Evolutionary conservation across 192 early-diverging fungal species (phyloP), one percentile per base, ranked within the genome.

Genomic region (Coemansia sp.): DNA sequence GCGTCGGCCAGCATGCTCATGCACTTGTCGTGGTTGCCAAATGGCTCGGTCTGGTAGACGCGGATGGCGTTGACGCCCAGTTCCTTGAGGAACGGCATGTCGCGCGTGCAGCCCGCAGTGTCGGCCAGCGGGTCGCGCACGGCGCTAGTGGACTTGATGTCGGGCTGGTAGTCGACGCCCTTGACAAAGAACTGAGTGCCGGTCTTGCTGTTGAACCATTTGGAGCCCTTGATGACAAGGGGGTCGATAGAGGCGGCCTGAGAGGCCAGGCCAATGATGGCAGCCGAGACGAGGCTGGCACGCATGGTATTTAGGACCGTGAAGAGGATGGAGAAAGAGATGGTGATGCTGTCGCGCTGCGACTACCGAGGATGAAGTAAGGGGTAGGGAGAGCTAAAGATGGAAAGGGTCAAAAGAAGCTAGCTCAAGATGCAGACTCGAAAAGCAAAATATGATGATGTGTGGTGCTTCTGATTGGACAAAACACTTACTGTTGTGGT

Each of bases 171-270:
- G n/a, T 82, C 87, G 15, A 88, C 81, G 53, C 87, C 88, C 71
- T 88, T 88, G 77, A 88, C 76, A 52, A 86, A 88, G 80, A 91
- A 88, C 68, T 91, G 87, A 22, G 86, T 76, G 66, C 88, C 86
- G 6, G 85, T 86, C 29, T 86, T 84, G 17, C 81, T 81, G 67
- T 89, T 83, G 70, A 88, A 91, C 57, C 86, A 86, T 71, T 88
- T 89, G 64, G 80, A 74, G 40, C 85, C 87, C 63, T 89, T 90
- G 68, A 87, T 83, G 21, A 73, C 70, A 40, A 89, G 75, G 19
- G 85, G 83, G 66, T 88, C 83, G 55, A 91, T 66, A 24, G 83
- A 78, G 5, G 63, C 61, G 4, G 60, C 68, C 52, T 61, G 70
- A 18, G 59, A 62, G 33, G 61, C 74, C 42, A 76, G 56, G 36